These are phyloP conservation scores for Calonectria pseudoturangicola DNA, from an alignment of 2,329 filamentous ascomycete genomes.

Conservation along the genomic window DNA sequence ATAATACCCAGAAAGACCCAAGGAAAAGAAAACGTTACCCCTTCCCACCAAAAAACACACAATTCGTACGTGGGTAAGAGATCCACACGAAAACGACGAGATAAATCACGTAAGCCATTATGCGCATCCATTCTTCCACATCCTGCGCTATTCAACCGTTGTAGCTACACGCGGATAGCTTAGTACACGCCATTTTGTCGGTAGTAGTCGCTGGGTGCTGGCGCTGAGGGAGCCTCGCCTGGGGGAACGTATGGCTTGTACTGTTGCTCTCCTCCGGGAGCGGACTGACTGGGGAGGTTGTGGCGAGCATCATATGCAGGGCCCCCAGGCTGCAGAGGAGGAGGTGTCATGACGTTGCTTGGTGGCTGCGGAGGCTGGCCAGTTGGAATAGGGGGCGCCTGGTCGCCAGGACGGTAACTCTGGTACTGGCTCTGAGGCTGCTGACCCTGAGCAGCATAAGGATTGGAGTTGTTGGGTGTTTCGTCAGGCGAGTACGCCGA, in stretches of 20 bases:
- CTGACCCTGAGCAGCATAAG: slow-evolving; percentile 55
- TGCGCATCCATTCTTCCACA: background rate
- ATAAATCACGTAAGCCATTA: slow-evolving; percentile 17
- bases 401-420: slow-evolving; percentile 62
- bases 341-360: slow-evolving; percentile 60
- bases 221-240: slow-evolving; percentile 67
- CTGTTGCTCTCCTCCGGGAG: slow-evolving; percentile 64
- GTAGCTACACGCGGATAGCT: background rate
- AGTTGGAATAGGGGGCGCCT: slow-evolving; percentile 64
- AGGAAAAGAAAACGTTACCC: slow-evolving; percentile 24
- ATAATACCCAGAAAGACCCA: slow-evolving; percentile 32
- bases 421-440: slow-evolving; percentile 64
- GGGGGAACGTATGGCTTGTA: slow-evolving; percentile 78
- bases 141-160: background rate
- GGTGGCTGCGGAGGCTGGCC: slow-evolving; percentile 58
- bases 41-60: slow-evolving; percentile 17
- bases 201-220: slow-evolving; percentile 75
- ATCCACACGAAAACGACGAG: slow-evolving; percentile 14
- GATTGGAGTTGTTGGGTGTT: slow-evolving; percentile 52
- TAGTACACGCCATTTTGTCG: slow-evolving; percentile 64
- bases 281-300: slow-evolving; percentile 67
- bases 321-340: slow-evolving; percentile 67
- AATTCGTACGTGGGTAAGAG: slow-evolving; percentile 22
- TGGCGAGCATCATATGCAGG: slow-evolving; percentile 70
- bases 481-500: slow-evolving; percentile 71